phyloP scores from a whole-genome alignment of 495 filamentous ascomycete genomes.

The Neurospora sp. region DNA sequence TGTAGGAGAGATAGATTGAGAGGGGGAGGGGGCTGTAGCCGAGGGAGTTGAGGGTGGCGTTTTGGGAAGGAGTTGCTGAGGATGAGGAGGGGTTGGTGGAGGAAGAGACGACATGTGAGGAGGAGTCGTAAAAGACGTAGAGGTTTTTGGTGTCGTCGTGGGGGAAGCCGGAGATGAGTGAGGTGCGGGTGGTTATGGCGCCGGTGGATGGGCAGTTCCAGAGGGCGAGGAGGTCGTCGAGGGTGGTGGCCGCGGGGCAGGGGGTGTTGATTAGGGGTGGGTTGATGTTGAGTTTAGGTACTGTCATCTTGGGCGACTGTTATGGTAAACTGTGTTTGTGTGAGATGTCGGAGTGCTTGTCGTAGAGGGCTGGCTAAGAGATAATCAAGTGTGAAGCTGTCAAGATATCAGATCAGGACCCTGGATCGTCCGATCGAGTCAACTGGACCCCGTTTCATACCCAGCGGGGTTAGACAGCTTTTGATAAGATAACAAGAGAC shows the following conservation, averaged over 20 bases:
- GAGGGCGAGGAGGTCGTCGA: slow-evolving; percentile 44
- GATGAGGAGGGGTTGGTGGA: neutral
- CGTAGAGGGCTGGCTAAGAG: neutral
- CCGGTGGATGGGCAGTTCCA: slow-evolving; percentile 50
- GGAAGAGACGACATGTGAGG: slow-evolving; percentile 21
- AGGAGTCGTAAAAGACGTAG: slow-evolving; percentile 51
- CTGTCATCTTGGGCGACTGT: neutral
- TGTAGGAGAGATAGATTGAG: no score
- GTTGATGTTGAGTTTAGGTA: slow-evolving; percentile 33
- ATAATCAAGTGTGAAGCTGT: neutral
- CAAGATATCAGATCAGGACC: neutral
- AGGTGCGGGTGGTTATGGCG: slow-evolving; percentile 60
- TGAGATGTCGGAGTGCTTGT: neutral
- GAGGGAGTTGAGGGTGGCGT: slow-evolving; percentile 57
- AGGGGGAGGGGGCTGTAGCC: slow-evolving; percentile 39
- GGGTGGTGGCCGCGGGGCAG: slow-evolving; percentile 57
- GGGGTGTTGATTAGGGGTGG: slow-evolving; percentile 64
- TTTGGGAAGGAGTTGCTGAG: slow-evolving; percentile 2
- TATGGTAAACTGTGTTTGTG: no score
- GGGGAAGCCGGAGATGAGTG: slow-evolving; percentile 46
- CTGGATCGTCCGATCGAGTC: neutral
- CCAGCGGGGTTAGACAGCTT: neutral
- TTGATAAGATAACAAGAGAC: slow-evolving; percentile 14
- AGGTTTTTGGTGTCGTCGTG: slow-evolving; percentile 53
- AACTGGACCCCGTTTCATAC: neutral